Percentiles rank a stretch among this genome's conserved stretches.
phyloP scores from a whole-genome alignment of 202 grass and related monocot species.

The Eragrostis tef region DNA sequence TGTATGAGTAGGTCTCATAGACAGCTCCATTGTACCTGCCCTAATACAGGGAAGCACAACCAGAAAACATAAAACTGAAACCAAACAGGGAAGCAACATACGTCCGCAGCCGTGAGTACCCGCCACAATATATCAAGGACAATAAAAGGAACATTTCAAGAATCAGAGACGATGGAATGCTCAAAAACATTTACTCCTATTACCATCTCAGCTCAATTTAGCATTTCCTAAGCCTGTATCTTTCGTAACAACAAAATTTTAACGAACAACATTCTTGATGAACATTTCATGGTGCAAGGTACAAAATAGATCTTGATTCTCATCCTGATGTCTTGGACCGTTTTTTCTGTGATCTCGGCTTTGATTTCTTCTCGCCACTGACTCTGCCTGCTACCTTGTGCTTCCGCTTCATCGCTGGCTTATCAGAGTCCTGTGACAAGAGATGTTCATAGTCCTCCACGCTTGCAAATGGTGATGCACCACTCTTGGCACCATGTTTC shows the following conservation, averaged over 20 bases:
- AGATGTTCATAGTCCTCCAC: constrained; percentile 83
- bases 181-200: neutral
- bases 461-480: constrained; percentile 78
- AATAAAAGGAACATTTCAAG: neutral
- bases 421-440: constrained; percentile 25
- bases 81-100: neutral
- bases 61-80: no score
- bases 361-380: constrained; percentile 48
- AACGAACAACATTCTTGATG: neutral
- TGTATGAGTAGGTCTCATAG: no score
- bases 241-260: constrained; percentile 40
- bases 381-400: constrained; percentile 41
- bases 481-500: constrained; percentile 49
- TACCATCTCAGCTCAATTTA: constrained; percentile 9
- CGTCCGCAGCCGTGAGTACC: neutral
- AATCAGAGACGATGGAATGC: neutral
- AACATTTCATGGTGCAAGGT: constrained; percentile 4
- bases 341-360: constrained; percentile 49
- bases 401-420: constrained; percentile 41
- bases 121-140: no score
- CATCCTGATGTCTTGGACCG: constrained; percentile 47
- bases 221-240: neutral
- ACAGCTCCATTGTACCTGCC: no score
- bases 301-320: constrained; percentile 15
- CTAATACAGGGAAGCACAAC: no score